phyloP scores from a whole-genome alignment of 306 rosid genomes.

The Cucumis hystrix region DNA sequence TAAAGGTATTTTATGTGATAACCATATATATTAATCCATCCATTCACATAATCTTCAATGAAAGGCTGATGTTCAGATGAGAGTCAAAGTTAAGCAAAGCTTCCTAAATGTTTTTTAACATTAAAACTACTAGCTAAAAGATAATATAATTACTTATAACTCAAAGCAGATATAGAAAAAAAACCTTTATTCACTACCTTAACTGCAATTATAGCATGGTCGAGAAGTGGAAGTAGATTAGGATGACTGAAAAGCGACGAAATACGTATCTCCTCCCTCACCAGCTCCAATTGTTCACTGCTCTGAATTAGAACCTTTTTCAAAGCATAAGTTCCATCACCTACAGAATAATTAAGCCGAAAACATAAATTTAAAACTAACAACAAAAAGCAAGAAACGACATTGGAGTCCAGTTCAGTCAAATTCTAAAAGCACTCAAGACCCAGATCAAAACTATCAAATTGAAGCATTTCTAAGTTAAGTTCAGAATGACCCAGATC shows the following conservation, averaged over 20 bases:
- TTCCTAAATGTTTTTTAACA: background rate
- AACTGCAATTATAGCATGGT: constrained; percentile 88
- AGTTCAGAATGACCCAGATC: constrained; percentile 21
- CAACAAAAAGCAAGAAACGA: background rate
- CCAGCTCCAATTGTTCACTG: constrained; percentile 80
- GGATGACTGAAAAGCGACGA: constrained; percentile 87
- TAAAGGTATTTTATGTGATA: background rate
- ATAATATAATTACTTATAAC: background rate
- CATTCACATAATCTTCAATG: background rate
- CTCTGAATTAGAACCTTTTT: constrained; percentile 90
- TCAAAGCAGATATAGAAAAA: background rate
- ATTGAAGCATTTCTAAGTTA: background rate
- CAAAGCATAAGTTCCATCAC: constrained; percentile 90
- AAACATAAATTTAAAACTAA: background rate
- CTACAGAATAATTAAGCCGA: constrained; percentile 17
- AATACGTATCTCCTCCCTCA: constrained; percentile 93
- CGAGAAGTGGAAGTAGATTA: constrained; percentile 94
- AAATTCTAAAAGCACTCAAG: background rate
- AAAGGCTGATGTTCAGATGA: background rate
- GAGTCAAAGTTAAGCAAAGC: background rate
- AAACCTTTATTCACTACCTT: constrained; percentile 33
- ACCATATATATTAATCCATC: background rate
- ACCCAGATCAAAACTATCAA: background rate
- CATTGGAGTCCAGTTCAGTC: background rate
- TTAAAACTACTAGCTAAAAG: background rate